A percentile compares a stretch with the other conserved stretches of the same genome.
These are phyloP conservation scores for Opeltia flavorubescens DNA, from an alignment of 495 filamentous ascomycete species.

Conservation along the genomic window DNA sequence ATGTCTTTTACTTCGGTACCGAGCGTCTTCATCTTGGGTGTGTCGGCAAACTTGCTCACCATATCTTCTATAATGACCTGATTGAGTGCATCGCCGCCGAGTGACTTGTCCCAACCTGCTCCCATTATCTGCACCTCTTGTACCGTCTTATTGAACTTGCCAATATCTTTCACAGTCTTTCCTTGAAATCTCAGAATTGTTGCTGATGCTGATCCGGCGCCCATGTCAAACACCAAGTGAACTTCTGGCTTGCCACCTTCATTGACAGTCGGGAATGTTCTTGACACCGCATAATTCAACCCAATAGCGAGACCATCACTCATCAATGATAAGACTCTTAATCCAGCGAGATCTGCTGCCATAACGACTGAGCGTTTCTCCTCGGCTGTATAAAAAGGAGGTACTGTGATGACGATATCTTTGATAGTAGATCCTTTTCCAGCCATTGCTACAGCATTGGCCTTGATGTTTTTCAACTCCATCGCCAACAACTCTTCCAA, in stretches of 20 bases:
- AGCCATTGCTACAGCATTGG: constrained; percentile 73
- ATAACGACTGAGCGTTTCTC: constrained; percentile 71
- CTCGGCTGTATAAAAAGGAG: constrained; percentile 77
- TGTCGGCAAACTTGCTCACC: constrained; percentile 59
- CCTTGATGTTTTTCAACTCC: constrained; percentile 79
- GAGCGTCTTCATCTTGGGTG: constrained; percentile 52
- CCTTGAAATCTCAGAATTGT: constrained; percentile 84
- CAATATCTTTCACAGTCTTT: constrained; percentile 77
- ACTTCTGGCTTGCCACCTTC: constrained; percentile 81
- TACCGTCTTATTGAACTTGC: constrained; percentile 89
- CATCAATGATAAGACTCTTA: constrained; percentile 71
- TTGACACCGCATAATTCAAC: constrained; percentile 82
- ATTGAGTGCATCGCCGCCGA: constrained; percentile 86
- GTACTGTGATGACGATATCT: constrained; percentile 80
- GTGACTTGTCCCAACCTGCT: constrained; percentile 71
- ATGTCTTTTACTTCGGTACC: constrained; percentile 45
- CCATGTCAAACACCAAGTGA: constrained; percentile 95
- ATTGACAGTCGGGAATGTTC: constrained; percentile 72
- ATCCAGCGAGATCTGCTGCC: constrained; percentile 74
- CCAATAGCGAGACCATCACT: constrained; percentile 89
- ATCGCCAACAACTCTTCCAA: constrained; percentile 94
- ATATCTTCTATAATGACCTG: constrained; percentile 77
- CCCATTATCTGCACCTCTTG: constrained; percentile 86
- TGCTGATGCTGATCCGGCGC: constrained; percentile 93
- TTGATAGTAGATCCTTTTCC: constrained; percentile 60